These are phyloP conservation scores for Candida piceae DNA, from an alignment of 805 yeast genomes.

Conservation along the genomic window DNA sequence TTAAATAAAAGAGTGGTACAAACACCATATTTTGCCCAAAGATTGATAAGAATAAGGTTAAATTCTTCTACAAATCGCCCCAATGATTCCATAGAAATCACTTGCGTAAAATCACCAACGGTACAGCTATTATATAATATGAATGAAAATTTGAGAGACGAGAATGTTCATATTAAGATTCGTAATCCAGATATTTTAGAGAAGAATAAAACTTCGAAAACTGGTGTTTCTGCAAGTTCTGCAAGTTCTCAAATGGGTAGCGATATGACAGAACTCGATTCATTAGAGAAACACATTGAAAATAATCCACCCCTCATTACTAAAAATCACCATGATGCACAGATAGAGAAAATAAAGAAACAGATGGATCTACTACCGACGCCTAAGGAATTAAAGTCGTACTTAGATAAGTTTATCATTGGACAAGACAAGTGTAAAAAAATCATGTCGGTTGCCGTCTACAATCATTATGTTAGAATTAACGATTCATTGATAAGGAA, in stretches of 20 bases:
- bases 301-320: too few species aligned
- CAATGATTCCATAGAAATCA: slow-evolving; percentile 1
- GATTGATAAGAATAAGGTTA: background rate
- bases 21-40: too few species aligned
- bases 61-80: slow-evolving; percentile 1
- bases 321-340: slow-evolving; percentile 2
- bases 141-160: slow-evolving; percentile 11
- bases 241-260: background rate
- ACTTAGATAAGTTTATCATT: slow-evolving; percentile 46
- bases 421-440: slow-evolving; percentile 55
- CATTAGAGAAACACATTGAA: background rate
- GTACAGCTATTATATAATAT: slow-evolving; percentile 13
- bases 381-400: slow-evolving; percentile 40
- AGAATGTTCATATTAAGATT: slow-evolving; percentile 11
- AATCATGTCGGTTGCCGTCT: slow-evolving; percentile 57
- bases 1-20: too few species aligned
- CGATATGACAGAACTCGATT: background rate
- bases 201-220: background rate
- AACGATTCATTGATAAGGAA: slow-evolving; percentile 29
- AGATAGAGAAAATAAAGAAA: slow-evolving; percentile 8
- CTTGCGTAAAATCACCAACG: slow-evolving; percentile 8
- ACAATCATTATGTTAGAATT: slow-evolving; percentile 49
- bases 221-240: background rate
- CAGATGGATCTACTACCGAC: slow-evolving; percentile 34
- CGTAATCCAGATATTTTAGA: background rate